A percentile compares a stretch with the other conserved stretches of the same genome.
Conservation (phyloP, 805 yeast genomes). For the Suhomyces sp. region DNA sequence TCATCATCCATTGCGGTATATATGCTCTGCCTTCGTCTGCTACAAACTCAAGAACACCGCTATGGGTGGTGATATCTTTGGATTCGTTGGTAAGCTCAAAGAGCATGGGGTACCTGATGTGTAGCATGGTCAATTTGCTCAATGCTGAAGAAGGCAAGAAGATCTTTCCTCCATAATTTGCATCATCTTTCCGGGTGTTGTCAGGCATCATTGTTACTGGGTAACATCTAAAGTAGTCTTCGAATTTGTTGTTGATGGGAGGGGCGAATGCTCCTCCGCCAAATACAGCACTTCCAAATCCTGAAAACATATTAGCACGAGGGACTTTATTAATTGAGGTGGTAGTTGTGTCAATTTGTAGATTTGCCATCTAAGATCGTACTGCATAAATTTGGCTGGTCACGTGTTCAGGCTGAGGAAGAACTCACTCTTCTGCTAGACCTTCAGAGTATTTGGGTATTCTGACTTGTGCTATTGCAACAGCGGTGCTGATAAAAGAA, state of each 20-base stretch:
- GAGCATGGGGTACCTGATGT: constrained; percentile 94
- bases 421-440: no score
- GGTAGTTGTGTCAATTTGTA: background rate
- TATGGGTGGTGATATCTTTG: constrained; percentile 61
- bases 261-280: constrained; percentile 34
- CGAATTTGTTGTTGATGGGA: constrained; percentile 48
- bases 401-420: background rate
- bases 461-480: no score
- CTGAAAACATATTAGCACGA: constrained; percentile 33
- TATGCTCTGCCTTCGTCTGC: constrained; percentile 97
- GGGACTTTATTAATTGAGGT: background rate
- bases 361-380: background rate
- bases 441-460: no score
- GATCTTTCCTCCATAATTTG: constrained; percentile 94
- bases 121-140: constrained; percentile 82
- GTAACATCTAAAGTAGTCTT: constrained; percentile 87
- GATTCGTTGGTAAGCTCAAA: constrained; percentile 75
- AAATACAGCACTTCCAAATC: constrained; percentile 39
- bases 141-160: constrained; percentile 92
- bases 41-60: constrained; percentile 93
- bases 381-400: background rate
- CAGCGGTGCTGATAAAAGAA: no score
- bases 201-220: constrained; percentile 91
- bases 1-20: constrained; percentile 96
- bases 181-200: constrained; percentile 62